A percentile compares a stretch with the other conserved stretches of the same genome.
phyloP scores from a whole-genome alignment of 768 basidiomycete genomes.

The Erythrobasidium yunnanense region DNA sequence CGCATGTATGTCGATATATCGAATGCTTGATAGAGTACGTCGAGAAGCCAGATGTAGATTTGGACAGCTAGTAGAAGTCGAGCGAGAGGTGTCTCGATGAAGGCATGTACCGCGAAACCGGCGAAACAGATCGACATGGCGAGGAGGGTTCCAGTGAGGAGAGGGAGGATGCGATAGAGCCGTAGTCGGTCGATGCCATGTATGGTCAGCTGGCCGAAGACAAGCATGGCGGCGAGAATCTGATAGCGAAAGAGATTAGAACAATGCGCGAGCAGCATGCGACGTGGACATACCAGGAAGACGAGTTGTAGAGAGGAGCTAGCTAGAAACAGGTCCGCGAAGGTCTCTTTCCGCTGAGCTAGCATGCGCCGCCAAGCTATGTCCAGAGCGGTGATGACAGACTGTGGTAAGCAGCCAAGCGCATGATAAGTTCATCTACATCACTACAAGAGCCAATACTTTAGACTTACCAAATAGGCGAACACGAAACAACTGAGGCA shows the following conservation, averaged over 20 bases:
- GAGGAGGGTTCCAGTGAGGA: background rate
- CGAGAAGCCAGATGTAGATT: conserved; percentile 1
- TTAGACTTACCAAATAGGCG: background rate
- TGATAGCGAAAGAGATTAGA: background rate
- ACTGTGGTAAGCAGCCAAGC: background rate
- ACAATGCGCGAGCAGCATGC: too few species aligned
- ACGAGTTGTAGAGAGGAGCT: background rate
- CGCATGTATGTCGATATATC: background rate
- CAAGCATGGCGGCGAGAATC: background rate
- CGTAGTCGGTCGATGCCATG: background rate
- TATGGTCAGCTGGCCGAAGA: background rate
- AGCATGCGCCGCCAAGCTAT: background rate
- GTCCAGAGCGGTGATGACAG: background rate
- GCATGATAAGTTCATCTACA: background rate
- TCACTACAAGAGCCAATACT: background rate
- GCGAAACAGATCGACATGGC: background rate
- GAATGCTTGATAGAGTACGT: background rate
- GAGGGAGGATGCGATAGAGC: background rate
- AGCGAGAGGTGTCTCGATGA: conserved; percentile 1
- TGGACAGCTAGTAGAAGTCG: background rate
- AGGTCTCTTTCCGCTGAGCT: background rate
- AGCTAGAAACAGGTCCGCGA: background rate
- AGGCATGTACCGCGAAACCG: background rate
- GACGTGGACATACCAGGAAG: background rate
- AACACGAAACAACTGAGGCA: background rate